Evolutionary conservation across 164 flowering plant species (phyloP), one percentile per base, ranked within the genome.

Genomic region (Chimonanthus salicifolius): DNA sequence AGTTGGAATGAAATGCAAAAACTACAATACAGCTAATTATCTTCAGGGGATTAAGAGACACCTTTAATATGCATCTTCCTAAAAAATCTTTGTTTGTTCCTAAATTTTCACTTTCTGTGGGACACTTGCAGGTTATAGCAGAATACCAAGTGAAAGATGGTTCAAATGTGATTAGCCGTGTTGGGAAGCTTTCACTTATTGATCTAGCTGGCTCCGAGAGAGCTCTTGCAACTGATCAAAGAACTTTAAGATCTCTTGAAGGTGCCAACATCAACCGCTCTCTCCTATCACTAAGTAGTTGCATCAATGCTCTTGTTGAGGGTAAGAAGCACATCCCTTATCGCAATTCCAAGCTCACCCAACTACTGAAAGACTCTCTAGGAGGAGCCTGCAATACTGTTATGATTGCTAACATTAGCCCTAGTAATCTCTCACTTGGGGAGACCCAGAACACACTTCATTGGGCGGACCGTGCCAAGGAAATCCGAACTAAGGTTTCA

Each of bases 201-300:
- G 97, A 94, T 84, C 89, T 94, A 76, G 98, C 98, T 21, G 98
- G 98, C 60, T 94, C 98, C 2, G 98, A 94, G 84, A 87, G 98
- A 81, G 97, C 98, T 48, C 85, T 88, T 74, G 98, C 98, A 10
- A 94, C 98, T 64, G 98, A 94, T 83, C 98, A 88, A 80, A 85
- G 97, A 80, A 92, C 98, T 16, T 78, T 92, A 8, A 83, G 98
- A 79, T 92, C 97, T 63, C 81, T 92, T 10, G 97, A 94, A 74
- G 98, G 98, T 50, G 98, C 98, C 68, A 94, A 94, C 83, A 94
- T 94, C 69, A 94, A 94, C 70, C 85, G 92, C 69, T 94, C 98
- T 33, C 90, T 94, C 49, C 97, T 94, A 67, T 96, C 98, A 16
- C 86, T 94, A 21, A 94, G 98, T 80, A 94, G 97, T 80, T 94